Evolutionary conservation across 768 basidiomycete species (phyloP).

Genomic region (Boletus edulis): DNA sequence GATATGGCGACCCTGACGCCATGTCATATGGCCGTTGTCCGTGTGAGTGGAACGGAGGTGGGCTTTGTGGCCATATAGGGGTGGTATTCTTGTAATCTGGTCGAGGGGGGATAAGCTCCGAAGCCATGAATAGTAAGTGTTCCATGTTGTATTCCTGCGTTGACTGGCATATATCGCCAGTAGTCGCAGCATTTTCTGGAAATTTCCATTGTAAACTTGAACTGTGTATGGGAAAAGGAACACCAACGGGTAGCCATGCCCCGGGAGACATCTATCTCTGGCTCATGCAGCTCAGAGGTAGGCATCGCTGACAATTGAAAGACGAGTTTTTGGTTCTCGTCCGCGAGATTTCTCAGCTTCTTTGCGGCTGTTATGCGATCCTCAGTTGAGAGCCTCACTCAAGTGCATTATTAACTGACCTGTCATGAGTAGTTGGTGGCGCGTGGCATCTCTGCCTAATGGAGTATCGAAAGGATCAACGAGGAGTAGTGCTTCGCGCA

Average conservation of each 20-base stretch:
- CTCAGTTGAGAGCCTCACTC: neutral
- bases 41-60: neutral
- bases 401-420: conserved; percentile 10
- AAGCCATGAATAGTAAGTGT: neutral
- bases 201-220: neutral
- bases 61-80: conserved; percentile 8
- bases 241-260: conserved; percentile 11
- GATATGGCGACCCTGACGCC: neutral
- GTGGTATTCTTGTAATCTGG: conserved; percentile 1
- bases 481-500: conserved; percentile 23
- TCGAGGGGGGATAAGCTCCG: neutral
- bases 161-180: conserved; percentile 4
- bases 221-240: neutral
- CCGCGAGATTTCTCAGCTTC: conserved; percentile 40
- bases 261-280: neutral
- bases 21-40: conserved; percentile 7
- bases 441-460: conserved; percentile 26
- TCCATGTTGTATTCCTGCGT: conserved; percentile 3
- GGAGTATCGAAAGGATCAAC: conserved; percentile 25
- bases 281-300: neutral
- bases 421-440: conserved; percentile 27
- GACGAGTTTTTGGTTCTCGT: conserved; percentile 22
- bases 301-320: conserved; percentile 13
- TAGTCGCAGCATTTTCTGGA: conserved; percentile 7
- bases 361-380: conserved; percentile 39